Evolutionary conservation across 805 yeast genomes (phyloP).

Genomic region (Metschnikowia picachoensis): DNA sequence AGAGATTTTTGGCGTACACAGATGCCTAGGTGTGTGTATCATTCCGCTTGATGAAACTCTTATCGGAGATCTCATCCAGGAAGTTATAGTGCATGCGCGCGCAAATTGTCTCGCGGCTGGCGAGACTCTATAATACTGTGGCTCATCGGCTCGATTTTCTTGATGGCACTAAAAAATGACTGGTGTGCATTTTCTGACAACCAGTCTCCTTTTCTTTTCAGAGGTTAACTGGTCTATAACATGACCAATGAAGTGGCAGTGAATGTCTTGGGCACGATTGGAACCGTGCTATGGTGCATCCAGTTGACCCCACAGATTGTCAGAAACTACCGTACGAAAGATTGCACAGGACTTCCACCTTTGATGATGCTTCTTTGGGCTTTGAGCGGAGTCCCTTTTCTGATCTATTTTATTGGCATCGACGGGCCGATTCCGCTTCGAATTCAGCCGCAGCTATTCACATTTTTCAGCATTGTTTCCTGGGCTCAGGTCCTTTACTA

Average conservation of each 20-base stretch:
- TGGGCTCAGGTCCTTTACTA: slow-evolving; percentile 61
- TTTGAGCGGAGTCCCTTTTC: slow-evolving; percentile 72
- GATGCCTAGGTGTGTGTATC: too few species aligned
- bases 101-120: too few species aligned
- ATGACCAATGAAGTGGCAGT: slow-evolving; percentile 46
- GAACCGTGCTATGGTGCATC: slow-evolving; percentile 90
- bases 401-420: slow-evolving; percentile 73
- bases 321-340: slow-evolving; percentile 67
- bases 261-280: slow-evolving; percentile 79
- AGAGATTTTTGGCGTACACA: too few species aligned
- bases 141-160: too few species aligned
- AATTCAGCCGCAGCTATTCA: slow-evolving; percentile 84
- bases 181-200: too few species aligned
- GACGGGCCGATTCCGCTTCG: slow-evolving; percentile 73
- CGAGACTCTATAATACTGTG: too few species aligned
- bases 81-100: too few species aligned
- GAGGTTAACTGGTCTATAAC: too few species aligned
- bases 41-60: too few species aligned
- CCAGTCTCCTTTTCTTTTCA: too few species aligned
- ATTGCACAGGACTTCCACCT: slow-evolving; percentile 85
- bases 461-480: slow-evolving; percentile 60
- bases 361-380: slow-evolving; percentile 83
- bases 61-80: too few species aligned
- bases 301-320: slow-evolving; percentile 85
- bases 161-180: too few species aligned